Base-by-base conservation (phyloP, 164 flowering plant genomes). In the Paratinospora sagittata region DNA sequence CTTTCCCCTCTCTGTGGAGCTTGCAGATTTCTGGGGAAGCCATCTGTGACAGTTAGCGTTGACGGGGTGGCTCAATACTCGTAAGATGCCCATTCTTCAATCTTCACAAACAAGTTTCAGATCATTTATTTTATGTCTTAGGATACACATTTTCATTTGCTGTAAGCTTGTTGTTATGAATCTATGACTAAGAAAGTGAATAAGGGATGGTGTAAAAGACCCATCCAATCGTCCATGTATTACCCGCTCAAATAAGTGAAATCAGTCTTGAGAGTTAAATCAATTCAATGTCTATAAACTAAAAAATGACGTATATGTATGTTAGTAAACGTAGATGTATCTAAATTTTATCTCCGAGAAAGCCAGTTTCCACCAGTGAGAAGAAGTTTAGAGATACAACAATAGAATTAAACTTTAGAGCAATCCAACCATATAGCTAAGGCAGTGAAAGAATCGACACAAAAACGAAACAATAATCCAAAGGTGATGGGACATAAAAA, bases 1-100 rank as follows among this genome's bases (percentile, higher is more conserved):
- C 78, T 71, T 68, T 88, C 89, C 23, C 61, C 89, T 47, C 11
- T 75, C 60, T 90, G 93, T 80, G 78, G 65, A 3, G 70, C 66
- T 34, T 87, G 91, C 84, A 83, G 83, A 77, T 87, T 88, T 70
- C 72, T 68, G 33, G 71, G 82, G 11, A 10, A 26, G 1, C 17
- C 73, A 49, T 27, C 82, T 30, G 67, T 37, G n/a, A 13, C 63
- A 26, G 69, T 74, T 34, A 21, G 37, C 23, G 14, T 70, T 27
- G 34, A 67, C 8, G 66, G 43, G 52, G 63, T 78, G 34, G 77
- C 81, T 63, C 70, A 75, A 49, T 76, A 73, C 41, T 81, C 70
- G 79, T 66, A 16, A 58, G 2, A 30, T 36, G 8, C 12, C 45
- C 68, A 30, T 30, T 30, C 34, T 30, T 30, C 34, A 30, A 30